Conservation (phyloP, 129 eudicot species). For the Oenanthe sinensis region DNA sequence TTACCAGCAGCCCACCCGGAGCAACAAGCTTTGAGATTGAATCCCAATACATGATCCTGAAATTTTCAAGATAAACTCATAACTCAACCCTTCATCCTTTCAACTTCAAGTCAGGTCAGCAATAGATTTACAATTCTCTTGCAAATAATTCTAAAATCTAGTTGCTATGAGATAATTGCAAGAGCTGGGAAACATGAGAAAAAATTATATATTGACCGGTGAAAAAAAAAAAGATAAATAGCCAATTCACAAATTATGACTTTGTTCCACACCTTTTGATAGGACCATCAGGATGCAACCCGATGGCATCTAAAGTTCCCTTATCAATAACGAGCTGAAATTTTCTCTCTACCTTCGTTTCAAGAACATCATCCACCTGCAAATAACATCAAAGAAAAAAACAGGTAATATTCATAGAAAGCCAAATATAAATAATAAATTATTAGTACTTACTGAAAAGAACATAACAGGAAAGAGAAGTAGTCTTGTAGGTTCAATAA, state of each 20-base stretch:
- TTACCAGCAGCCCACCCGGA: slow-evolving; percentile 89
- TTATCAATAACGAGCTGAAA: slow-evolving; percentile 79
- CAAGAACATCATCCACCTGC: slow-evolving; percentile 98
- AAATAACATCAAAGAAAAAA: slow-evolving; percentile 6
- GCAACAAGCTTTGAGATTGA: slow-evolving; percentile 77
- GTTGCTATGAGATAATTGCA: background rate
- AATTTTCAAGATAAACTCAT: slow-evolving; percentile 1
- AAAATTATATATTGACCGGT: background rate
- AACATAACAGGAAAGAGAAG: background rate
- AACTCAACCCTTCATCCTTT: background rate
- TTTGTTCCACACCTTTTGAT: slow-evolving; percentile 51
- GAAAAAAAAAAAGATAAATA: background rate
- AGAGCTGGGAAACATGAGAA: background rate
- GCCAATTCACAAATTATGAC: background rate
- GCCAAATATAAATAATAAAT: background rate
- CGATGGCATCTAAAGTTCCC: slow-evolving; percentile 96
- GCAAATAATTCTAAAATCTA: background rate
- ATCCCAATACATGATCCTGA: slow-evolving; percentile 98
- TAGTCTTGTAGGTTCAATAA: background rate
- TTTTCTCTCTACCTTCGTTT: slow-evolving; percentile 70
- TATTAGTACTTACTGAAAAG: background rate
- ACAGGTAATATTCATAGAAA: background rate
- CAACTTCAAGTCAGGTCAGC: background rate
- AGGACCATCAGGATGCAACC: slow-evolving; percentile 98
- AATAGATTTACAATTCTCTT: background rate